Conservation (phyloP, 345 rosid species). For the Lagerstroemia speciosa region DNA sequence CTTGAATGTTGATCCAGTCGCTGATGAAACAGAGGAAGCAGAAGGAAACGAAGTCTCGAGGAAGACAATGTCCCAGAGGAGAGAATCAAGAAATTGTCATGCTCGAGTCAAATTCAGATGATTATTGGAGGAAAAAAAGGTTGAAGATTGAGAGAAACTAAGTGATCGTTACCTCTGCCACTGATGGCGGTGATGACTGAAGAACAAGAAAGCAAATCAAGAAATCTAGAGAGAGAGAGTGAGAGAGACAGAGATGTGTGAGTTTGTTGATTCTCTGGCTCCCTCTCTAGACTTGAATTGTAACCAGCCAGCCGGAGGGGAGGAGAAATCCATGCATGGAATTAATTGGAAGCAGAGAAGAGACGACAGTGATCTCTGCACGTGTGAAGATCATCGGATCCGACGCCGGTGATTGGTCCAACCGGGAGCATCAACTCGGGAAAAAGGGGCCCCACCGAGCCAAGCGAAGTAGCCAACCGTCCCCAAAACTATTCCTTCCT, state of each 20-base stretch:
- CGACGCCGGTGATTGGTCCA: constrained; percentile 23
- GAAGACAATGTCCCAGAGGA: constrained; percentile 5
- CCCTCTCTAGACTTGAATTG: not conserved
- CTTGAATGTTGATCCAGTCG: not conserved
- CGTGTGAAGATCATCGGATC: constrained; percentile 44
- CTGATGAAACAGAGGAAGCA: not conserved
- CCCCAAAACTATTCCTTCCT: constrained; percentile 37
- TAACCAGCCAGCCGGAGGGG: no score
- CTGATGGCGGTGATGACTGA: no score
- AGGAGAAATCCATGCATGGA: constrained; percentile 70
- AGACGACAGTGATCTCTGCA: constrained; percentile 38
- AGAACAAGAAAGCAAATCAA: not conserved
- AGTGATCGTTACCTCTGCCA: no score
- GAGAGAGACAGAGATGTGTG: constrained; percentile 1
- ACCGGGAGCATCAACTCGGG: no score
- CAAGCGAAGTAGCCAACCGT: no score
- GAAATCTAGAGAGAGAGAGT: constrained; percentile 8
- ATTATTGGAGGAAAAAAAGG: no score
- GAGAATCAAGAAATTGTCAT: not conserved
- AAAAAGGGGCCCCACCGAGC: not conserved
- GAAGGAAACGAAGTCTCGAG: no score
- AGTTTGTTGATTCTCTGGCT: not conserved
- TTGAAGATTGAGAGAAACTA: no score
- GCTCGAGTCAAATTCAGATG: no score
- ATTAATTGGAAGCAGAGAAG: no score